Conservation (phyloP, 179 eudicot genomes). For the Camellia oleifera region DNA sequence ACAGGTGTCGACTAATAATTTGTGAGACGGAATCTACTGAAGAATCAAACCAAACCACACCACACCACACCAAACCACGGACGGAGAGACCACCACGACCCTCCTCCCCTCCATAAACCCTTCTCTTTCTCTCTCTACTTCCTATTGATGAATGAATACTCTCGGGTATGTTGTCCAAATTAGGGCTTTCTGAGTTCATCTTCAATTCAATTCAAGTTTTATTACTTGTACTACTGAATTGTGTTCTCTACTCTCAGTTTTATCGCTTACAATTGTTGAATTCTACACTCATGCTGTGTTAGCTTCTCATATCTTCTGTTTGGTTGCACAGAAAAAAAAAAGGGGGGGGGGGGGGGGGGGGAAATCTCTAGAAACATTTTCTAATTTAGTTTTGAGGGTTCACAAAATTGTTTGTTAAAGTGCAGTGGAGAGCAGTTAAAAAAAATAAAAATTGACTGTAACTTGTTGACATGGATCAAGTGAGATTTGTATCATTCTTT, state of each 20-base stretch:
- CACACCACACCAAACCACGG: no score
- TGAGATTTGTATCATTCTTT: no score
- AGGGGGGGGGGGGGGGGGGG: no score
- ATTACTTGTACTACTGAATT: background rate
- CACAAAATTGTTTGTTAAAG: no score
- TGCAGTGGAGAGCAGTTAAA: no score
- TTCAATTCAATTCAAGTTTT: background rate
- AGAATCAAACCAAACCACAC: no score
- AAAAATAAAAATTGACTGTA: no score
- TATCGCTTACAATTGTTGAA: background rate
- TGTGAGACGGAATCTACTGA: no score
- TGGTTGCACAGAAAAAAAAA: background rate
- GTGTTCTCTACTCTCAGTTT: background rate
- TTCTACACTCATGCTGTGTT: background rate
- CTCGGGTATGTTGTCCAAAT: constrained; percentile 2
- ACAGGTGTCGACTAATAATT: no score
- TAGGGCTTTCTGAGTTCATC: background rate
- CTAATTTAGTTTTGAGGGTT: background rate
- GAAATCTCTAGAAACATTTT: background rate
- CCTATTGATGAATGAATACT: background rate
- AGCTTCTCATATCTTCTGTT: background rate
- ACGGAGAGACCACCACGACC: background rate
- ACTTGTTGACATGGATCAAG: no score
- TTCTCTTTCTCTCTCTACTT: background rate
- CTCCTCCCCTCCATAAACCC: background rate